A percentile compares a stretch with the other conserved stretches of the same genome.
These are phyloP conservation scores for Aurifilum marmelostoma DNA, from an alignment of 2,329 filamentous ascomycete genomes.

Conservation along the genomic window DNA sequence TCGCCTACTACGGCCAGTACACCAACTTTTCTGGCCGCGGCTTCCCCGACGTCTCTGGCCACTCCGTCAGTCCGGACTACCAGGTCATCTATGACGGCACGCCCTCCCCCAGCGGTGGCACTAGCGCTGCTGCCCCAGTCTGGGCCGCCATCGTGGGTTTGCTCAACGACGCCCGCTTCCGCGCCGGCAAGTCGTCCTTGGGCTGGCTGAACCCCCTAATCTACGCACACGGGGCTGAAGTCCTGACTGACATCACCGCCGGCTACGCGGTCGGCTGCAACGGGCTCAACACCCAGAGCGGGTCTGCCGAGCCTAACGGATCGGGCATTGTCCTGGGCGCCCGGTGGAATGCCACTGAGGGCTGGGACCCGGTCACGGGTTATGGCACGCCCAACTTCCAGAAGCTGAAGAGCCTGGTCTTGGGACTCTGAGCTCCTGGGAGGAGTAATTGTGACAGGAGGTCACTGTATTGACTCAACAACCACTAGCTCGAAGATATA, in stretches of 20 bases:
- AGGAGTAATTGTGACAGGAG: background rate
- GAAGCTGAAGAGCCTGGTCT: slow-evolving; percentile 18
- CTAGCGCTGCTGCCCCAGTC: slow-evolving; percentile 53
- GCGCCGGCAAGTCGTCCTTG: slow-evolving; percentile 44
- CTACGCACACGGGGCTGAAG: slow-evolving; percentile 27
- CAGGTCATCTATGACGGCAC: slow-evolving; percentile 20
- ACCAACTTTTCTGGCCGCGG: slow-evolving; percentile 37
- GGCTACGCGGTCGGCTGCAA: slow-evolving; percentile 23
- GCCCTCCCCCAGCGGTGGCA: slow-evolving; percentile 1
- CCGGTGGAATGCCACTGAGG: slow-evolving; percentile 19
- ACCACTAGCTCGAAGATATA: background rate
- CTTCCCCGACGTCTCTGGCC: slow-evolving; percentile 34
- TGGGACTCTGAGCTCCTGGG: background rate
- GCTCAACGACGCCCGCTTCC: slow-evolving; percentile 54
- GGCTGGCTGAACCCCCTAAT: slow-evolving; percentile 45
- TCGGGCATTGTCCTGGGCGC: slow-evolving; percentile 13
- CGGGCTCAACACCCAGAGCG: slow-evolving; percentile 15
- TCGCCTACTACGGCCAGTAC: slow-evolving; percentile 44
- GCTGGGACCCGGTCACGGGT: slow-evolving; percentile 19
- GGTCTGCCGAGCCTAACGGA: slow-evolving; percentile 9
- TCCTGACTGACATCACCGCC: slow-evolving; percentile 32
- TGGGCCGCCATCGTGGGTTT: slow-evolving; percentile 56
- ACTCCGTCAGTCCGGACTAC: slow-evolving; percentile 42
- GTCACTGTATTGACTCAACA: background rate
- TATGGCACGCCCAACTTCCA: slow-evolving; percentile 21